Conservation (phyloP, 169 alveolate species). For the Cryptosporidium sp. region DNA sequence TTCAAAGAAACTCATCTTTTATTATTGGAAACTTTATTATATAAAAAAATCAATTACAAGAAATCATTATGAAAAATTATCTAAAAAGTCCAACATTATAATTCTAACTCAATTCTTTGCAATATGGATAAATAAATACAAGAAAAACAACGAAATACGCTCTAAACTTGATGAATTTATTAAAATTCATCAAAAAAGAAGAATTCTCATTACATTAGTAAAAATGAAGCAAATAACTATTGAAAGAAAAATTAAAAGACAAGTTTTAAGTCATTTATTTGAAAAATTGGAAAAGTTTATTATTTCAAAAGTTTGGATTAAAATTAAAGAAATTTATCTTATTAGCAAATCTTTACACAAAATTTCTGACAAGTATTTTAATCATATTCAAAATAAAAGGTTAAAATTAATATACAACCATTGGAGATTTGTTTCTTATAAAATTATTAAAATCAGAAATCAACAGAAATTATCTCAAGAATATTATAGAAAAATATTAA, state of each 20-base stretch:
- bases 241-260: not conserved
- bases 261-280: not conserved
- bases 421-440: slow-evolving; percentile 11
- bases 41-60: not conserved
- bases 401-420: not conserved
- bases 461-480: not conserved
- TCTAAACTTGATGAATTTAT: not conserved
- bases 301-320: slow-evolving; percentile 2
- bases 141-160: not conserved
- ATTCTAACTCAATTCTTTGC: not conserved
- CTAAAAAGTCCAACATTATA: not conserved
- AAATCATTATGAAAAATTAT: not conserved
- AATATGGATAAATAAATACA: not conserved
- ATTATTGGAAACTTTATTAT: not conserved
- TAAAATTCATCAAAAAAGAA: not conserved
- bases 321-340: not conserved
- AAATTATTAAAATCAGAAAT: not conserved
- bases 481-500: not conserved
- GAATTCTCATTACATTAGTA: not conserved
- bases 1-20: not conserved
- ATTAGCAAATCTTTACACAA: slow-evolving; percentile 23
- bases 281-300: not conserved
- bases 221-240: not conserved
- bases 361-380: not conserved
- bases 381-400: not conserved